Evolutionary conservation across 441 rosid species (phyloP), one percentile per base, ranked within the genome.

Genomic region (Metrosideros polymorpha): DNA sequence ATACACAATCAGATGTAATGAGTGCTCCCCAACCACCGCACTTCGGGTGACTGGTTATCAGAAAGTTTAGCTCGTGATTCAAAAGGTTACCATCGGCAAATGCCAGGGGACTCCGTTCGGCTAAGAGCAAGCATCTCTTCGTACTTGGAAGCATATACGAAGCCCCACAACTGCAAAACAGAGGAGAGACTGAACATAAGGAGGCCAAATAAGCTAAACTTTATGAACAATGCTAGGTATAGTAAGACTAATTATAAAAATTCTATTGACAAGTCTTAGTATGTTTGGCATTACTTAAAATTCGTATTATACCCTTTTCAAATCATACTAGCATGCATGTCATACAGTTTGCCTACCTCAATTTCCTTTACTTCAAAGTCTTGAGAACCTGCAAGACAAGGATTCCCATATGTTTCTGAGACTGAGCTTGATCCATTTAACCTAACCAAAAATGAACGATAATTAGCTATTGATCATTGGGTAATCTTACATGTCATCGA

Each of bases 351-450:
- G 47, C 79, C 49, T 92, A 96, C 99, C 99, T 97, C 99, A 47
- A 97, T 93, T 85, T 94, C 95, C 87, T 94, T 97, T 53, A 97
- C 94, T 93, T 96, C 95, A 87, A 97, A 97, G 89, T 95, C 96
- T 85, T 95, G 92, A 13, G 99, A 88, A 63, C 83, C 87, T 54
- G 99, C 95, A 45, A 97, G 98, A 89, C 98, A 95, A 76, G 98
- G 92, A 86, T 98, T 98, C 85, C 98, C 98, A 43, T 95, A 98
- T 29, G 99, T 98, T 90, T 98, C 98, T 7, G 99, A 98, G 84
- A 94, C 95, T 2, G 99, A 92, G 90, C 99, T 98, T 59, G 99
- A 96, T 87, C 99, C 99, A 27, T 87, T 94, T 91, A 95, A 88
- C 88, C 99, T 97, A 84, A 85, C 43, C 76, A 84, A 83, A 43